Percentiles rank a stretch among this genome's conserved stretches.
Conservation (phyloP, 441 rosid species). For the Oxalis stricta region DNA sequence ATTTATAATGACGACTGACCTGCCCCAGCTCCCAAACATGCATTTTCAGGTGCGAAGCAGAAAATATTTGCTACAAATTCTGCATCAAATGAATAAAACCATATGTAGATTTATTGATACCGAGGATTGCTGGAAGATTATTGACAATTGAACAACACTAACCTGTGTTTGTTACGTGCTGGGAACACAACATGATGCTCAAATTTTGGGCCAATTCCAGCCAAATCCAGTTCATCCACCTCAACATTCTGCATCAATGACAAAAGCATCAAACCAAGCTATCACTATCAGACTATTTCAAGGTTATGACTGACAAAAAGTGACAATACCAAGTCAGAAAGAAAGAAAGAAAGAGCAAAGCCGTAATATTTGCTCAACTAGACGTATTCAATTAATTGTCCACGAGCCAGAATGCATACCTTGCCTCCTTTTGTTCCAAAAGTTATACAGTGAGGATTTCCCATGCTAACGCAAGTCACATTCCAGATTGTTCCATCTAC, state of each 20-base stretch:
- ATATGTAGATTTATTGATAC: background rate
- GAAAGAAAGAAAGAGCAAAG: background rate
- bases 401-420: slow-evolving; percentile 38
- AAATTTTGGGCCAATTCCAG: slow-evolving; percentile 78
- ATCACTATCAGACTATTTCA: no score
- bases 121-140: no score
- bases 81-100: slow-evolving; percentile 17
- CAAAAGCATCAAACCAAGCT: slow-evolving; percentile 6
- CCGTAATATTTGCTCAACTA: background rate
- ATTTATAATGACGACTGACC: slow-evolving; percentile 26
- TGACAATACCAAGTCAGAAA: no score
- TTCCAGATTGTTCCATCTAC: slow-evolving; percentile 77
- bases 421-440: slow-evolving; percentile 49
- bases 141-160: no score
- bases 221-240: slow-evolving; percentile 70
- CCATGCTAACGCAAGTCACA: slow-evolving; percentile 95
- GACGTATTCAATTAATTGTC: background rate
- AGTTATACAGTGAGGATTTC: slow-evolving; percentile 90
- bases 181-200: slow-evolving; percentile 88
- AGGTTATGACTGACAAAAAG: no score
- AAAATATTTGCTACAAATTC: slow-evolving; percentile 81
- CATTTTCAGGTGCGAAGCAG: slow-evolving; percentile 79
- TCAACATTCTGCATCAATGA: slow-evolving; percentile 38
- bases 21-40: slow-evolving; percentile 98
- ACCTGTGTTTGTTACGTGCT: slow-evolving; percentile 90